A percentile compares a stretch with the other conserved stretches of the same genome.
phyloP scores from a whole-genome alignment of 179 eudicot species.

The Vitellaria paradoxa region DNA sequence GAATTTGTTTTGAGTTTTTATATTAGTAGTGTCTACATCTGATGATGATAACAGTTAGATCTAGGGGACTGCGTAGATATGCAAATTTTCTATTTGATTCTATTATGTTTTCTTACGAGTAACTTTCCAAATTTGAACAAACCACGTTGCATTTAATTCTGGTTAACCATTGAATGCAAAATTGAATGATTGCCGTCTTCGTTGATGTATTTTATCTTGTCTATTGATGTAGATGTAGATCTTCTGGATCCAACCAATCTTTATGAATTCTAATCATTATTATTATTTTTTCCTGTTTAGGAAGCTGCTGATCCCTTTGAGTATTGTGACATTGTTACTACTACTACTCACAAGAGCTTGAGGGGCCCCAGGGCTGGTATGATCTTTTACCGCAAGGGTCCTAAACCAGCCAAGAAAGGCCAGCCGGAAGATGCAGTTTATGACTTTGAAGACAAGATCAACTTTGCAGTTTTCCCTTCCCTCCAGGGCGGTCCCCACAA shows the following conservation, averaged over 20 bases:
- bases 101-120: neutral
- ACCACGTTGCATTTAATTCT: no score
- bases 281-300: slow-evolving; percentile 23
- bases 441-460: slow-evolving; percentile 72
- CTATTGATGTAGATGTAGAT: neutral
- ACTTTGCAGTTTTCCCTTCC: slow-evolving; percentile 75
- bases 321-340: slow-evolving; percentile 70
- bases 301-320: slow-evolving; percentile 76
- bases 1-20: neutral
- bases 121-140: neutral
- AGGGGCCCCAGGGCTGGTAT: slow-evolving; percentile 77
- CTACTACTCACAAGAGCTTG: slow-evolving; percentile 77
- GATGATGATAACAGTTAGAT: neutral
- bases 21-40: no score
- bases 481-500: slow-evolving; percentile 86
- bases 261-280: neutral
- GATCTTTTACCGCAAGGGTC: slow-evolving; percentile 79
- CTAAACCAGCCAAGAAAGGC: slow-evolving; percentile 69
- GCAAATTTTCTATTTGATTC: neutral
- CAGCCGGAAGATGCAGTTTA: slow-evolving; percentile 45
- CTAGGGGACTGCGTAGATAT: neutral
- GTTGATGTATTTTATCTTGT: no score
- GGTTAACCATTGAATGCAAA: no score
- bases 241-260: neutral
- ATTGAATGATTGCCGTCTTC: no score